Conservation (phyloP, 305 asterid species). For the Plantago coronopus region DNA sequence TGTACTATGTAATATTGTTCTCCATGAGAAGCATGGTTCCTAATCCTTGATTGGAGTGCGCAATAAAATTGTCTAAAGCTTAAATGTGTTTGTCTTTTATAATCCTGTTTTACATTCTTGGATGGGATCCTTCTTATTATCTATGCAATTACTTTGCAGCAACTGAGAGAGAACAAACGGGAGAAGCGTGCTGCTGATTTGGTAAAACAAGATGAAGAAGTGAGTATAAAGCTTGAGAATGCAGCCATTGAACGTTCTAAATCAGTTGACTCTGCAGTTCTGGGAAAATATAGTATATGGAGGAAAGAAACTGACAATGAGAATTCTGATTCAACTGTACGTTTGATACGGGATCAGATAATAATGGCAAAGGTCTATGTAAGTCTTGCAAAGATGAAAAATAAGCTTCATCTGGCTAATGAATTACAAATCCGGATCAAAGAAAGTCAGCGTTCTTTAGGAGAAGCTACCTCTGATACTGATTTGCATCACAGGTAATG, state of each 20-base stretch:
- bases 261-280: conserved; percentile 91
- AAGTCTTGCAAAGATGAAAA: conserved; percentile 86
- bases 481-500: conserved; percentile 77
- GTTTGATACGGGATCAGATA: conserved; percentile 94
- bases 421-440: conserved; percentile 78
- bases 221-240: conserved; percentile 78
- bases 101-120: conserved; percentile 15
- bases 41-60: not conserved
- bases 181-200: conserved; percentile 86
- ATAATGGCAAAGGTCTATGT: conserved; percentile 94
- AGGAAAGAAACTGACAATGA: conserved; percentile 89
- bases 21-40: conserved; percentile 13
- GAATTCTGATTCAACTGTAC: conserved; percentile 86
- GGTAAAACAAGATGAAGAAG: conserved; percentile 81
- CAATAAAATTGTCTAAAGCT: conserved; percentile 3
- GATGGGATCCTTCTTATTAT: conserved; percentile 8
- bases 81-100: not conserved
- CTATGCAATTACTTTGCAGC: conserved; percentile 48
- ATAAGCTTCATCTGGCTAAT: conserved; percentile 62
- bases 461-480: conserved; percentile 81
- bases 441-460: conserved; percentile 95
- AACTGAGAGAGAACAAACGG: conserved; percentile 72
- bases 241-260: conserved; percentile 93
- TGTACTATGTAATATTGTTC: not conserved
- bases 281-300: conserved; percentile 98